Conservation (phyloP, 1,284 basidiomycete species). For the Pisolithus thermaeus region DNA sequence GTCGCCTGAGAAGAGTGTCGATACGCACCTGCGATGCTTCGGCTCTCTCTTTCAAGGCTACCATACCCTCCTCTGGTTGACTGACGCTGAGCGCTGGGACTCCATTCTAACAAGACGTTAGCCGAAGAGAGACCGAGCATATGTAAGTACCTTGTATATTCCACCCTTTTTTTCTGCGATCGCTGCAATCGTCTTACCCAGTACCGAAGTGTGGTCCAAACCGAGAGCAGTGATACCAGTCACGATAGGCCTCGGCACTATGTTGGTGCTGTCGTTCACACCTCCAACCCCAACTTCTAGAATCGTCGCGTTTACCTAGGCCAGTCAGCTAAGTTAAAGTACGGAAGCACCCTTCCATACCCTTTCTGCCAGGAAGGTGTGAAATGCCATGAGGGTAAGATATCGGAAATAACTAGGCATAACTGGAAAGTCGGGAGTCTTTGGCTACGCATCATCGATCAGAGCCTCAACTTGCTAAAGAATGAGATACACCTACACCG, state of each 20-base stretch:
- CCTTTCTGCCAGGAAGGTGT: conserved; percentile 77
- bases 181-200: conserved; percentile 86
- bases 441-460: conserved; percentile 31
- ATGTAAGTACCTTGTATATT: conserved; percentile 81
- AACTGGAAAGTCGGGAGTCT: conserved; percentile 51
- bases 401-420: conserved; percentile 96
- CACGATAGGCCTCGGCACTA: conserved; percentile 85
- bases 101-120: conserved; percentile 45
- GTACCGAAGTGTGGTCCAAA: conserved; percentile 87
- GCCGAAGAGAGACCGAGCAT: not conserved
- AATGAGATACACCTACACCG: conserved; percentile 19
- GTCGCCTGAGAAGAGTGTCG: not conserved
- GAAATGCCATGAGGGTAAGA: conserved; percentile 89
- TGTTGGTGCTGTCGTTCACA: conserved; percentile 92
- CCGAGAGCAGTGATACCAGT: conserved; percentile 91
- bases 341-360: conserved; percentile 29
- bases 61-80: conserved; percentile 69
- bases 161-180: conserved; percentile 97
- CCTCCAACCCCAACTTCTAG: conserved; percentile 98
- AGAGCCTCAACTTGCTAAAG: not conserved
- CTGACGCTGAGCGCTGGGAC: conserved; percentile 83
- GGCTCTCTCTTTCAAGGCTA: conserved; percentile 65
- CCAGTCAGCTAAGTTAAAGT: not conserved
- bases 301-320: conserved; percentile 78
- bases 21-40: conserved; percentile 51